phyloP scores from a whole-genome alignment of 2,329 filamentous ascomycete genomes.

The Fusarium concolor region DNA sequence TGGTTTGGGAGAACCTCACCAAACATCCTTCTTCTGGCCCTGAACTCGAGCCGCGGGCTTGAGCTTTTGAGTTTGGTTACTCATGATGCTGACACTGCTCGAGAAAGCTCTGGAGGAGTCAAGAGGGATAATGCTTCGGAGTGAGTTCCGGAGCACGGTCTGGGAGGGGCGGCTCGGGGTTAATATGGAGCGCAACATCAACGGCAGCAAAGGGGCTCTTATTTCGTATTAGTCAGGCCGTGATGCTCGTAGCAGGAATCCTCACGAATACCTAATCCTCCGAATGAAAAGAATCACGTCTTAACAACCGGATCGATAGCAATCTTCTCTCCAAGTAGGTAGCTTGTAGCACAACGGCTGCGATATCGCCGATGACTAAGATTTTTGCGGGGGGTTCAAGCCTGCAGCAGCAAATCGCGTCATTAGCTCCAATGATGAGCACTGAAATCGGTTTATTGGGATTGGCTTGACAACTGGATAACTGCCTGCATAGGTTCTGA shows the following conservation, averaged over 20 bases:
- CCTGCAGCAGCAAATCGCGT: constrained; percentile 26
- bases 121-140: constrained; percentile 36
- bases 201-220: constrained; percentile 17
- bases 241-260: not conserved
- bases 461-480: constrained; percentile 37
- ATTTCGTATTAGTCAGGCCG: constrained; percentile 23
- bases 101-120: constrained; percentile 35
- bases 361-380: constrained; percentile 49
- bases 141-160: constrained; percentile 35
- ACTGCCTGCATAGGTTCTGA: not conserved
- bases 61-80: constrained; percentile 56
- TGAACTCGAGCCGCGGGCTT: constrained; percentile 64
- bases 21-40: constrained; percentile 64
- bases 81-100: constrained; percentile 52
- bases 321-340: not conserved
- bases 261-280: constrained; percentile 5
- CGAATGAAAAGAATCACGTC: constrained; percentile 6
- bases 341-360: constrained; percentile 17
- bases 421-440: constrained; percentile 44
- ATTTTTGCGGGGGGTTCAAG: constrained; percentile 9
- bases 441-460: constrained; percentile 17
- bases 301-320: constrained; percentile 8
- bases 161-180: constrained; percentile 35
- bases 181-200: constrained; percentile 47
- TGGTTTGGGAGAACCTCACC: constrained; percentile 52